A percentile compares a stretch with the other conserved stretches of the same genome.
Evolutionary conservation across 78 protist genomes (phyloP).

Genomic region (Protostelium mycophagum): DNA sequence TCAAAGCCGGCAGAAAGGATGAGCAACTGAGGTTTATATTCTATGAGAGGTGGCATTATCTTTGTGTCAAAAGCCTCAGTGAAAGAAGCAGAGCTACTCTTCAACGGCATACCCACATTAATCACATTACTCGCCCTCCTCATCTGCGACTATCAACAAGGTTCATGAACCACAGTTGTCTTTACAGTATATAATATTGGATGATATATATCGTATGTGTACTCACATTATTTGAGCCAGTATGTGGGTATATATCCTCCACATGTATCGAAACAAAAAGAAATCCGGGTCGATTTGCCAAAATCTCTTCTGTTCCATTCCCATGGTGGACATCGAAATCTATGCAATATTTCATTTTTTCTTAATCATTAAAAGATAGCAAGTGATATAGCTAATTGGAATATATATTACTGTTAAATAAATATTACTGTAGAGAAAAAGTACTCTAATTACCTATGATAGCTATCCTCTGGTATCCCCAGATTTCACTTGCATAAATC

Average conservation of each 20-base stretch:
- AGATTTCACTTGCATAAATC: conserved; percentile 28
- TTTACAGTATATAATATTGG: too few relatives aligned
- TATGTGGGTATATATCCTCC: conserved; percentile 4
- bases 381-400: too few relatives aligned
- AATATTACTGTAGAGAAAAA: too few relatives aligned
- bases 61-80: conserved; percentile 25
- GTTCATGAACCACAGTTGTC: too few relatives aligned
- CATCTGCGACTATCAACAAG: too few relatives aligned
- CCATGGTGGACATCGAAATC: conserved; percentile 83
- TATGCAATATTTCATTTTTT: too few relatives aligned
- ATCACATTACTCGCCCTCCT: conserved; percentile 23
- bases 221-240: not conserved
- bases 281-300: conserved; percentile 55
- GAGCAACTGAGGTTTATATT: conserved; percentile 62
- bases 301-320: conserved; percentile 72
- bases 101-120: conserved; percentile 33
- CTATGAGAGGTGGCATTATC: conserved; percentile 47
- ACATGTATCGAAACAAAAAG: conserved; percentile 66
- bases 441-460: conserved; percentile 9
- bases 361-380: too few relatives aligned
- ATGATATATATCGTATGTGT: too few relatives aligned
- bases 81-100: conserved; percentile 30
- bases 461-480: conserved; percentile 40
- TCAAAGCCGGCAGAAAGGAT: conserved; percentile 76
- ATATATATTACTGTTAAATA: too few relatives aligned